Evolutionary conservation across 768 basidiomycete genomes (phyloP).

Genomic region (Floccularia luteovirens): DNA sequence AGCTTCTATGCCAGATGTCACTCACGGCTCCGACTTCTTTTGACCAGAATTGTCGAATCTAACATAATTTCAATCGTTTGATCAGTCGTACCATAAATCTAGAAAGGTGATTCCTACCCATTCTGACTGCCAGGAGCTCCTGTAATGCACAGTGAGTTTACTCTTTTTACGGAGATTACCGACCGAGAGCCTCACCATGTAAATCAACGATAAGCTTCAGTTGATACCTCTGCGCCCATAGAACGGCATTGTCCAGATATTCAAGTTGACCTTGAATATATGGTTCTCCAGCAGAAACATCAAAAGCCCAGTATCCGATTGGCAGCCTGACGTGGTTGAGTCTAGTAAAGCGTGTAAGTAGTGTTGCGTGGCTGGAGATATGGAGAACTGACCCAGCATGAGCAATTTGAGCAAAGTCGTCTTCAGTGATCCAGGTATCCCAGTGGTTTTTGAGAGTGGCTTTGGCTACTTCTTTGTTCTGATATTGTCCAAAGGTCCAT

Average conservation of each 20-base stretch:
- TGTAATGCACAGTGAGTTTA: conserved; percentile 13
- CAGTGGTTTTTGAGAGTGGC: conserved; percentile 58
- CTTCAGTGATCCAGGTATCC: conserved; percentile 79
- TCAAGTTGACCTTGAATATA: conserved; percentile 71
- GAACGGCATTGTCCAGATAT: conserved; percentile 58
- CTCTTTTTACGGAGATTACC: not conserved
- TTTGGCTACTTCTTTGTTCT: conserved; percentile 40
- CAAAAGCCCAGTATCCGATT: conserved; percentile 89
- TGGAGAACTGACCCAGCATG: conserved; percentile 51
- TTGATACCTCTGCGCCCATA: conserved; percentile 62
- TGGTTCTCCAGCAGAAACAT: conserved; percentile 71
- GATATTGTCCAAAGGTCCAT: conserved; percentile 68
- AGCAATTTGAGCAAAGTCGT: conserved; percentile 70
- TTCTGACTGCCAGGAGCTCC: conserved; percentile 82
- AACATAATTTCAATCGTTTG: not conserved
- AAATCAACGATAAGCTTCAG: conserved; percentile 82
- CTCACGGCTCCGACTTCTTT: conserved; percentile 44
- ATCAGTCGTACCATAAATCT: not conserved
- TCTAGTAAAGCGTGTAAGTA: conserved; percentile 24
- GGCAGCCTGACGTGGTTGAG: conserved; percentile 80
- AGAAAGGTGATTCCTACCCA: conserved; percentile 37
- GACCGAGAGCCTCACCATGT: conserved; percentile 29
- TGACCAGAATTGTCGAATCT: conserved; percentile 85
- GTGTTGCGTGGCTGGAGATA: not conserved
- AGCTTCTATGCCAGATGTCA: conserved; percentile 1